These are phyloP conservation scores for Cytidiella melzeri DNA, from an alignment of 768 basidiomycete species.

Conservation along the genomic window DNA sequence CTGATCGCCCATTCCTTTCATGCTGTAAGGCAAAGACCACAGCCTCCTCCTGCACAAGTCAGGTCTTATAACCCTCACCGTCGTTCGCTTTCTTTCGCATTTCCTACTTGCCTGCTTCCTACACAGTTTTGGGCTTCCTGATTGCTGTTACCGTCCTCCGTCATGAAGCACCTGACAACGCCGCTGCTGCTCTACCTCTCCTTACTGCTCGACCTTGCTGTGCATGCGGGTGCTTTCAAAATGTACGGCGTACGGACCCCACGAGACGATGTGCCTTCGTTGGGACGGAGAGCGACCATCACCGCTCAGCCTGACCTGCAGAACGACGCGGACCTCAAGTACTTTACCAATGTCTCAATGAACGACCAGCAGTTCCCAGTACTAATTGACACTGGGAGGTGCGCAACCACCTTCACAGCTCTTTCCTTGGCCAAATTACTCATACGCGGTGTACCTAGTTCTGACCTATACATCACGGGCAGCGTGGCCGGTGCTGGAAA, in stretches of 20 bases:
- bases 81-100: neutral
- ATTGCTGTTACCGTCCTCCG: conserved; percentile 3
- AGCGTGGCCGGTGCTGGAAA: conserved; percentile 18
- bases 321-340: conserved; percentile 22
- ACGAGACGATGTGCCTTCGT: neutral
- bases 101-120: conserved; percentile 3
- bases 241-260: conserved; percentile 13
- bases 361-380: conserved; percentile 20
- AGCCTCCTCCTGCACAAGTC: neutral
- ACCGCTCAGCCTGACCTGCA: conserved; percentile 8
- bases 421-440: no score
- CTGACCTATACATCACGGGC: conserved; percentile 27
- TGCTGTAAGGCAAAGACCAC: no score
- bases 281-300: conserved; percentile 10
- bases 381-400: conserved; percentile 31
- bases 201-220: conserved; percentile 19
- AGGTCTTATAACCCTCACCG: neutral
- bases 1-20: no score
- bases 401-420: conserved; percentile 5
- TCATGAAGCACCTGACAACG: conserved; percentile 20
- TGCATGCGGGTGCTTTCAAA: conserved; percentile 10
- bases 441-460: conserved; percentile 10
- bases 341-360: conserved; percentile 25
- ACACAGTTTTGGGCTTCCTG: no score
- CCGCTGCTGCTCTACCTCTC: conserved; percentile 20